Evolutionary conservation across 1,284 basidiomycete species (phyloP).

Genomic region (Puccinia horiana): DNA sequence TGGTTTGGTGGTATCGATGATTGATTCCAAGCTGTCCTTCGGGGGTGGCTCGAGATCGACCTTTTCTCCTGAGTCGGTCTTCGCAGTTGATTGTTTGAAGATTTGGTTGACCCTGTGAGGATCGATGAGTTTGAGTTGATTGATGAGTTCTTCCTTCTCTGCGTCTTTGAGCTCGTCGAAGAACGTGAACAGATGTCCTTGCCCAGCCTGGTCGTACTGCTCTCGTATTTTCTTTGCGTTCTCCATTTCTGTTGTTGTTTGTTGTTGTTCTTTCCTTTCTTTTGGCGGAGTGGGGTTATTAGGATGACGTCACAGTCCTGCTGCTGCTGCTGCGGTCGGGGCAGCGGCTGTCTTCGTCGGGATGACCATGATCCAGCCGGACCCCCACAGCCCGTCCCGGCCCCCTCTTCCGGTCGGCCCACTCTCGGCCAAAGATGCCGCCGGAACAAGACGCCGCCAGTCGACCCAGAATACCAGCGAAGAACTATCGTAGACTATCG

Average conservation of each 20-base stretch:
- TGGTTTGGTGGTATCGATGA: constrained; percentile 51
- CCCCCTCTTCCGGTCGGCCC: too few species aligned
- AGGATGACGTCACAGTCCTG: background rate
- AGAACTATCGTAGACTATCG: background rate
- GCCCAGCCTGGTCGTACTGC: constrained; percentile 73
- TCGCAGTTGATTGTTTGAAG: constrained; percentile 73
- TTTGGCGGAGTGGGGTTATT: background rate
- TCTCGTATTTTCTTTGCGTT: background rate
- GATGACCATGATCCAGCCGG: background rate
- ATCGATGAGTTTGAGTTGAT: constrained; percentile 79
- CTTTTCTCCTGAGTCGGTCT: constrained; percentile 64
- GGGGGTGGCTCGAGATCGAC: constrained; percentile 60
- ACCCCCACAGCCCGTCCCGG: too few species aligned
- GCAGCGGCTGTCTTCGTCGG: too few species aligned
- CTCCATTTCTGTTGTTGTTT: constrained; percentile 1
- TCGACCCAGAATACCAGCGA: background rate
- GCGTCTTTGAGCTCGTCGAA: constrained; percentile 71
- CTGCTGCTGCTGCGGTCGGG: background rate
- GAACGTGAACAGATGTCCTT: constrained; percentile 85
- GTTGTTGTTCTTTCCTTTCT: background rate
- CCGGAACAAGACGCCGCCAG: background rate
- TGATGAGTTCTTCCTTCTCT: constrained; percentile 69
- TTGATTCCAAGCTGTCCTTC: constrained; percentile 62
- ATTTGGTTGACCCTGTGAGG: constrained; percentile 88
- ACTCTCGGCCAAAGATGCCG: background rate